Base-by-base conservation (phyloP, 2,329 filamentous ascomycete species). In the Colletotrichum sp. region DNA sequence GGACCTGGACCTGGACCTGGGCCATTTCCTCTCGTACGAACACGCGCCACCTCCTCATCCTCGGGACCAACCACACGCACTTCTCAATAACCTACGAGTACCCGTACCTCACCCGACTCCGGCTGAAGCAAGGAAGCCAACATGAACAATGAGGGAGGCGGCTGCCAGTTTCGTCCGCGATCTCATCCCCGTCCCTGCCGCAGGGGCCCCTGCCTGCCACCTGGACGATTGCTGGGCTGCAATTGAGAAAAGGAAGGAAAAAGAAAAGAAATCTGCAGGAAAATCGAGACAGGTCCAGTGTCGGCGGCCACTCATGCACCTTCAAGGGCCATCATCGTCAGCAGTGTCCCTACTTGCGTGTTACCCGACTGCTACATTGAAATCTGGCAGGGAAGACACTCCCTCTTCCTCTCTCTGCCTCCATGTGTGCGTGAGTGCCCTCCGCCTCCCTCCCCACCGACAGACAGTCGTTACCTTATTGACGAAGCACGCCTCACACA, bases 261-360 rank as follows among this genome's bases (percentile, higher is more conserved):
- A 72, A 69, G 66, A 66, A 30, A 59, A 44, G 32, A 55, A 68
- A 57, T 57, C 30, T 72, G 69, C 72, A 62, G 64, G 49, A 60
- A 52, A 64, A 44, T 49, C 34, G 39, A 72, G n/a, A 39, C 69
- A 64, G 16, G 59, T 36, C 59, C 57, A 16, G 9, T 24, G 26
- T 69, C 28, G 62, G 15, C 60, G 44, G 49, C 49, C 59, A 30
- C 63, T 60, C 21, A 60, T 60, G 49, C n/a, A n/a, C 63, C 39
- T 10, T 30, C 44, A 55, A 34, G 28, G 28, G 16, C 18, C 24
- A 28, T 32, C 62, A 32, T 68, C 32, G 52, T 34, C 57, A 59
- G 52, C 55, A 44, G 44, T 60, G 26, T 67, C 64, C 34, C 63
- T 66, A 32, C 24, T 67, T 67, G 24, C 69, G n/a, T 66, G 18